Base-by-base conservation (phyloP, 2,329 filamentous ascomycete species). In the Verticillium longisporum region DNA sequence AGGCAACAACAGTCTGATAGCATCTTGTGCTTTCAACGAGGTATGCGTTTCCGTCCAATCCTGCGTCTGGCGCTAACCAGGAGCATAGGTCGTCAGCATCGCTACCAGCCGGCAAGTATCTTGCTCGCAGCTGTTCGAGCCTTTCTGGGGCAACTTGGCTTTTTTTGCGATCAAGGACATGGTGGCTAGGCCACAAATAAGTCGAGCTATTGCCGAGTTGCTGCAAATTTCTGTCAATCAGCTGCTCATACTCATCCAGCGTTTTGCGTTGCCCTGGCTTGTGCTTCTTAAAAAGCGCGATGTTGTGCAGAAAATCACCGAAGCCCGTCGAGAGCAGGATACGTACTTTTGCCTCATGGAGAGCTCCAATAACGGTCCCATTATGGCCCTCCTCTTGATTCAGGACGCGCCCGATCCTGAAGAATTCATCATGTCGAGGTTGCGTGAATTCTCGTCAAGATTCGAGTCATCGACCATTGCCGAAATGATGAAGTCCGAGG, bases 101-200 rank as follows among this genome's bases (percentile, higher is more conserved):
- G 89, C 92, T 1, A 83, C 88, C 58, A 78, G 81, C 56, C 83
- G 87, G 50, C 79, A 81, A 3, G 79, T 85, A 41, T 88, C 85
- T 1, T 83, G 88, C 1, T 81, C 83, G 33, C 85, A 87, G 15
- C 78, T 99, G 0, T 88, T 98, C 61, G 86, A 88, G 60, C 92
- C 94, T 0, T 98, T 92, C 72, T 98, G 94, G 93, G 86, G 87
- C 66, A 94, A 85, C 34, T 80, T 99, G 55, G 93, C 92, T 0
- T 89, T 94, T 62, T 84, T 88, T 57, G 88, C 91, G 2, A 88
- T 95, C 33, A 94, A 92, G 71, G 91, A 97, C 67, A 82, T 98
- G 63, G 82, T 88, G 26, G 82, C 84, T 56, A 85, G 89, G 56
- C 94, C 95, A n/a, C 91, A 95, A 68, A 89, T 93, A 69, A 88